These are phyloP conservation scores for Escallonia rubra DNA, from an alignment of 129 eudicot species.

Conservation along the genomic window DNA sequence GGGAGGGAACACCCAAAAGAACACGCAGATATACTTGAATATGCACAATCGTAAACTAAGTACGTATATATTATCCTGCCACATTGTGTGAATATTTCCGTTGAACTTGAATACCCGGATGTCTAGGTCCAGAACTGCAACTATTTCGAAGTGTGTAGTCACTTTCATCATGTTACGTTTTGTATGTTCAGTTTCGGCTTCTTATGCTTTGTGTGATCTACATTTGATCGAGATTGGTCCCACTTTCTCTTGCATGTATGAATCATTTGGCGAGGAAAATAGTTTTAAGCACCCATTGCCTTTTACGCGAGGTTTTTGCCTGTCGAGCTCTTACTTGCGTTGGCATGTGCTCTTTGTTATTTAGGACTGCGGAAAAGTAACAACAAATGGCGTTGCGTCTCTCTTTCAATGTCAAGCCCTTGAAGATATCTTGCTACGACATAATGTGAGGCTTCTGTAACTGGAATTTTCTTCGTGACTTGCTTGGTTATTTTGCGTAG, in stretches of 20 bases:
- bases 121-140: no score
- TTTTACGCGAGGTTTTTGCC: not conserved
- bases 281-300: not conserved
- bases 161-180: no score
- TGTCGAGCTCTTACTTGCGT: slow-evolving; percentile 4
- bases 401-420: slow-evolving; percentile 64
- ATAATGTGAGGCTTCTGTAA: slow-evolving; percentile 48
- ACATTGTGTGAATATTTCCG: no score
- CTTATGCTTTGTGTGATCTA: not conserved
- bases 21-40: no score
- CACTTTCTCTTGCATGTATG: not conserved
- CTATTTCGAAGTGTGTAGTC: no score
- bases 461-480: not conserved
- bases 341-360: slow-evolving; percentile 11
- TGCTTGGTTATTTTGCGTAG: not conserved
- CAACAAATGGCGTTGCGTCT: slow-evolving; percentile 51
- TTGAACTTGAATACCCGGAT: no score
- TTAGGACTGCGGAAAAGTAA: slow-evolving; percentile 87
- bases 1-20: no score
- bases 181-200: not conserved
- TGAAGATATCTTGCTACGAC: slow-evolving; percentile 77
- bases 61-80: no score
- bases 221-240: not conserved
- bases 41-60: no score
- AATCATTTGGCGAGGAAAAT: not conserved